phyloP scores from a whole-genome alignment of 192 early-diverging fungal species.

The Rhizophlyctis rosea region DNA sequence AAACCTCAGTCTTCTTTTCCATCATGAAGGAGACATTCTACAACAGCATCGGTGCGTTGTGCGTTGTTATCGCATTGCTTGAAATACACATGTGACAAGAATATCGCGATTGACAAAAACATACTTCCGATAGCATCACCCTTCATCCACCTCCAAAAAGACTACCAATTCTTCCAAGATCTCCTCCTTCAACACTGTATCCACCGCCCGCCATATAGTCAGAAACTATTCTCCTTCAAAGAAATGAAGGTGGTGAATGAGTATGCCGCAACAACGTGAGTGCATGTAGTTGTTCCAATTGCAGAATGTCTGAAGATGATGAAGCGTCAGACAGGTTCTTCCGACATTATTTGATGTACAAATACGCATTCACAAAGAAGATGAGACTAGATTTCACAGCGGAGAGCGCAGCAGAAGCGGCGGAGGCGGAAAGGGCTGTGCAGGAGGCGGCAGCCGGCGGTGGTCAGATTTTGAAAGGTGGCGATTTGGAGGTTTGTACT shows the following conservation, averaged over 20 bases:
- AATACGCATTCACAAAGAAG: conserved; percentile 58
- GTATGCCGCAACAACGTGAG: conserved; percentile 49
- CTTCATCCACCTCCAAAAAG: conserved; percentile 38
- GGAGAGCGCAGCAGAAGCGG: conserved; percentile 30
- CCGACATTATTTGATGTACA: conserved; percentile 59
- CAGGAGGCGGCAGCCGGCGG: conserved; percentile 6
- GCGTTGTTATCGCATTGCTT: neutral
- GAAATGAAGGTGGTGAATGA: conserved; percentile 46
- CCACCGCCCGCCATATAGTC: conserved; percentile 46
- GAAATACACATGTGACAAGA: neutral
- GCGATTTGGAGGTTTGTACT: neutral
- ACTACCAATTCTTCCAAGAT: conserved; percentile 47
- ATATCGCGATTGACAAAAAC: neutral
- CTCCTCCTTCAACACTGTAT: conserved; percentile 45
- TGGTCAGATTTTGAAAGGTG: neutral
- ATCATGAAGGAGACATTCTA: conserved; percentile 52
- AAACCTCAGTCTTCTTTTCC: conserved; percentile 56
- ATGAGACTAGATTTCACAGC: conserved; percentile 45
- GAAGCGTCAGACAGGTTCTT: conserved; percentile 43
- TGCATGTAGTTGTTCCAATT: neutral
- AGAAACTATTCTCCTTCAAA: conserved; percentile 43
- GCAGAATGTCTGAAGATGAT: conserved; percentile 6
- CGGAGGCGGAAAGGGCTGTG: neutral
- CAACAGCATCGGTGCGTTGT: conserved; percentile 23
- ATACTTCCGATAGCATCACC: conserved; percentile 30